Conservation (phyloP, 2,329 filamentous ascomycete genomes). For the Grosmannia huntii region DNA sequence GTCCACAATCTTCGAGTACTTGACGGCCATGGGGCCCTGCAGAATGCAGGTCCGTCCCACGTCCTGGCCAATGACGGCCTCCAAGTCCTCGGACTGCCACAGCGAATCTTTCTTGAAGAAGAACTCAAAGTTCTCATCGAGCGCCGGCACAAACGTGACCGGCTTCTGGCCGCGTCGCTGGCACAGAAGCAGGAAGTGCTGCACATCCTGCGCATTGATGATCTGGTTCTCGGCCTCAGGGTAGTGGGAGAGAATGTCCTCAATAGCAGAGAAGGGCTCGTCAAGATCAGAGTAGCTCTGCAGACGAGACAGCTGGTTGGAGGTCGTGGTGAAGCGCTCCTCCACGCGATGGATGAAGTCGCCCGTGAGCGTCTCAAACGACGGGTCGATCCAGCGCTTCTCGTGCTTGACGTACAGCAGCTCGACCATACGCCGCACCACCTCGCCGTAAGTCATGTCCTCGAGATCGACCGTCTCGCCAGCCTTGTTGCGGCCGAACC, state of each 20-base stretch:
- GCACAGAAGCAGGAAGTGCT: conserved; percentile 90
- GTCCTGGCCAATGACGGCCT: conserved; percentile 90
- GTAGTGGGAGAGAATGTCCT: conserved; percentile 69
- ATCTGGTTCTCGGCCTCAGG: conserved; percentile 80
- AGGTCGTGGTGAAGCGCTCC: conserved; percentile 73
- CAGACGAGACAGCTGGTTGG: conserved; percentile 65
- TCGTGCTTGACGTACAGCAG: conserved; percentile 88
- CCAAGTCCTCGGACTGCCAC: conserved; percentile 97
- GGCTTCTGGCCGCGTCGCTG: conserved; percentile 90
- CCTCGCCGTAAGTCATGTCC: conserved; percentile 90
- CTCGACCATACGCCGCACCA: conserved; percentile 75
- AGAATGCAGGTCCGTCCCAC: conserved; percentile 93
- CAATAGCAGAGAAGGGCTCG: conserved; percentile 64
- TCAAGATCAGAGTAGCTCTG: conserved; percentile 85
- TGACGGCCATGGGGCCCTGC: conserved; percentile 85
- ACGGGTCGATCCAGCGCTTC: conserved; percentile 80
- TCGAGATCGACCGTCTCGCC: conserved; percentile 78
- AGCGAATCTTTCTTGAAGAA: conserved; percentile 99
- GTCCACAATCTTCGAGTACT: conserved; percentile 78
- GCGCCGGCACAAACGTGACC: conserved; percentile 85
- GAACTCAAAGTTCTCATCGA: conserved; percentile 96
- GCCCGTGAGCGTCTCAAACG: conserved; percentile 69
- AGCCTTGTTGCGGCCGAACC: conserved; percentile 78
- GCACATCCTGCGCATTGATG: conserved; percentile 96
- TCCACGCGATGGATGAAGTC: conserved; percentile 96